phyloP scores from a whole-genome alignment of 129 eudicot genomes.

The Flaveria bidentis region DNA sequence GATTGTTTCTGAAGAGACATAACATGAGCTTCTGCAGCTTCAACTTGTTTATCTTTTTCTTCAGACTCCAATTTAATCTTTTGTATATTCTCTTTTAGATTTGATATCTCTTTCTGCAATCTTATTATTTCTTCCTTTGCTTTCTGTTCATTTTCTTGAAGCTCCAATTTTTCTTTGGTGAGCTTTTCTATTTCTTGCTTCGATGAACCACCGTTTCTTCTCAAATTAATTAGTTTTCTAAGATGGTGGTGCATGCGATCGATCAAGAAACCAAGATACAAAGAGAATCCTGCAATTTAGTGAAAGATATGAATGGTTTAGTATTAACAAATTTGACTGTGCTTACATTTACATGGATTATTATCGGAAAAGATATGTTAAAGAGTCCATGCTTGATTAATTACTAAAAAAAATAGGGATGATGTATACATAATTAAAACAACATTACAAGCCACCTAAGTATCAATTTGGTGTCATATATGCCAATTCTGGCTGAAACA shows the following conservation, averaged over 20 bases:
- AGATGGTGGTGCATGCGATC: constrained; percentile 93
- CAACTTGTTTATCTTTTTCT: constrained; percentile 69
- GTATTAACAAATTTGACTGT: too few species aligned
- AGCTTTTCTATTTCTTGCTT: constrained; percentile 75
- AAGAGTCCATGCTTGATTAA: neutral
- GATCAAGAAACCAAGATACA: constrained; percentile 86
- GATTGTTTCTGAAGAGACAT: constrained; percentile 89
- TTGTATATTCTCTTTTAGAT: constrained; percentile 48
- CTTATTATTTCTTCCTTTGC: constrained; percentile 52
- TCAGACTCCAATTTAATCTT: constrained; percentile 58
- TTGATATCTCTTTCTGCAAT: constrained; percentile 56
- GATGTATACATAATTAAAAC: neutral
- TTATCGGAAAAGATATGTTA: too few species aligned
- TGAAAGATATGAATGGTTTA: neutral
- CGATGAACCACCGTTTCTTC: constrained; percentile 54
- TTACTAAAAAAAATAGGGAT: too few species aligned
- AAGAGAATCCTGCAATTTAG: constrained; percentile 63
- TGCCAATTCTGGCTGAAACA: neutral
- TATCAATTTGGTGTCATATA: neutral
- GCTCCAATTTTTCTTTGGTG: constrained; percentile 59
- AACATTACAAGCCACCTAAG: neutral
- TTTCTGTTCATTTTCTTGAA: constrained; percentile 70
- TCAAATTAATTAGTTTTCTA: constrained; percentile 48
- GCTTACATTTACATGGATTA: too few species aligned
- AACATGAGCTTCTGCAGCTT: constrained; percentile 85